Evolutionary conservation across 257 asterid genomes (phyloP).

Genomic region (Striga asiatica): DNA sequence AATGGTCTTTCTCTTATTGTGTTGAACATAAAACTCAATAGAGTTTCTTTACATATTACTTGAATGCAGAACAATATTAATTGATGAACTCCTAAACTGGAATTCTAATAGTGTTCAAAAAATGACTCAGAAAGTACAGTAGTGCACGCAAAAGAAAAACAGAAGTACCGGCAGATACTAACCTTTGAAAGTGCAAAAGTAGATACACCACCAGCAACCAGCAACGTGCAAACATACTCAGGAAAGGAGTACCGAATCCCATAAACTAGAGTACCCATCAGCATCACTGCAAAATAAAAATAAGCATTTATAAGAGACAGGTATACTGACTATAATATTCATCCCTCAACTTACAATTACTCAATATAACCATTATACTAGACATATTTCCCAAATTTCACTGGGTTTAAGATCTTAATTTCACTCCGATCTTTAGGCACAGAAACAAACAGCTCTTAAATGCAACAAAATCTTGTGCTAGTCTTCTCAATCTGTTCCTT

Average conservation of each 20-base stretch:
- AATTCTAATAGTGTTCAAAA: too few species aligned
- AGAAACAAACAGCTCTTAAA: constrained; percentile 5
- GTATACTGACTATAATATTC: not conserved
- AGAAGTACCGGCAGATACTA: not conserved
- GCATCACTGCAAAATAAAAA: constrained; percentile 66
- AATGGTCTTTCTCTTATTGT: not conserved
- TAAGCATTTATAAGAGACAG: not conserved
- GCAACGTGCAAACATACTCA: constrained; percentile 80
- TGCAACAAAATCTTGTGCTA: too few species aligned
- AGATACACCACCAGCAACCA: constrained; percentile 98
- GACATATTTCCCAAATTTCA: not conserved
- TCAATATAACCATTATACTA: not conserved
- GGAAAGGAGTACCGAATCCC: constrained; percentile 83
- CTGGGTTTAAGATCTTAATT: not conserved
- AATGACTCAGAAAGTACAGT: too few species aligned
- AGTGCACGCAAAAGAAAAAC: too few species aligned
- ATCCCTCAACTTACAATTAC: not conserved
- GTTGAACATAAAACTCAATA: not conserved
- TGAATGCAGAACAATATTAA: not conserved
- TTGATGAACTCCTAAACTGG: not conserved
- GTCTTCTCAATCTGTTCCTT: not conserved
- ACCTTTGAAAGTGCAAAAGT: constrained; percentile 83
- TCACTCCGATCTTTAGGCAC: not conserved
- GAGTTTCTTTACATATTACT: not conserved
- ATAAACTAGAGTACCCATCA: constrained; percentile 90